phyloP scores from a whole-genome alignment of 371 early-diverging fungal genomes.

The Mucor plumbeus region DNA sequence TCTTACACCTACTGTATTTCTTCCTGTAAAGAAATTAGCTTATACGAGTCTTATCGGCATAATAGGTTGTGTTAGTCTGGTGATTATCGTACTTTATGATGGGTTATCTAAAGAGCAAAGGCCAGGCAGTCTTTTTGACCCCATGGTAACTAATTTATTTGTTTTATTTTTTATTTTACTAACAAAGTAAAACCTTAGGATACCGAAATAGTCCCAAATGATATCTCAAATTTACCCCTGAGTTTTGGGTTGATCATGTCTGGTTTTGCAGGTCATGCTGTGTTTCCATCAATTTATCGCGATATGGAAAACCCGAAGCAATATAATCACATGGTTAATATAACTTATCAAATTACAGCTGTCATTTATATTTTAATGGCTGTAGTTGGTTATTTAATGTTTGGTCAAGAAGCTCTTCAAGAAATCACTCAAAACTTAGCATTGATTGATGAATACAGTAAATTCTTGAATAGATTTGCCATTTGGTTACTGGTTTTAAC shows the following conservation, averaged over 20 bases:
- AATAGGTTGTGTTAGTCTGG: conserved; percentile 41
- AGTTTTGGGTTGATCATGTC: conserved; percentile 52
- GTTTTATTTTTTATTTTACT: not conserved
- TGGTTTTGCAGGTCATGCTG: conserved; percentile 61
- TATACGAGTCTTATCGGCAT: conserved; percentile 60
- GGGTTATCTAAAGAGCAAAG: conserved; percentile 43
- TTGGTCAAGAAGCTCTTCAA: conserved; percentile 64
- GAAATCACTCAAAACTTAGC: conserved; percentile 73
- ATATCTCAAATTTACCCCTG: conserved; percentile 36
- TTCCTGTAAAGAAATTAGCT: conserved; percentile 47
- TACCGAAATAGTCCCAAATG: conserved; percentile 41
- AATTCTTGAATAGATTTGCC: conserved; percentile 50
- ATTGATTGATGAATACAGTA: conserved; percentile 48
- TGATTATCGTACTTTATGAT: conserved; percentile 49
- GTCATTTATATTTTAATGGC: conserved; percentile 41
- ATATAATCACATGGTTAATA: conserved; percentile 53
- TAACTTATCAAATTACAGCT: conserved; percentile 41
- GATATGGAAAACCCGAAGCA: conserved; percentile 63
- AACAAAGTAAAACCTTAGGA: conserved; percentile 18
- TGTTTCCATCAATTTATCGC: conserved; percentile 70
- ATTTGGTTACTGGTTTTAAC: conserved; percentile 65
- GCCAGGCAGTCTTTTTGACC: conserved; percentile 66
- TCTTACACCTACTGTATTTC: conserved; percentile 34
- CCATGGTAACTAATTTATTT: conserved; percentile 37
- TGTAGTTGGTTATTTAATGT: conserved; percentile 74